Base-by-base conservation (phyloP, 164 flowering plant genomes). In the Vitis vinifera region DNA sequence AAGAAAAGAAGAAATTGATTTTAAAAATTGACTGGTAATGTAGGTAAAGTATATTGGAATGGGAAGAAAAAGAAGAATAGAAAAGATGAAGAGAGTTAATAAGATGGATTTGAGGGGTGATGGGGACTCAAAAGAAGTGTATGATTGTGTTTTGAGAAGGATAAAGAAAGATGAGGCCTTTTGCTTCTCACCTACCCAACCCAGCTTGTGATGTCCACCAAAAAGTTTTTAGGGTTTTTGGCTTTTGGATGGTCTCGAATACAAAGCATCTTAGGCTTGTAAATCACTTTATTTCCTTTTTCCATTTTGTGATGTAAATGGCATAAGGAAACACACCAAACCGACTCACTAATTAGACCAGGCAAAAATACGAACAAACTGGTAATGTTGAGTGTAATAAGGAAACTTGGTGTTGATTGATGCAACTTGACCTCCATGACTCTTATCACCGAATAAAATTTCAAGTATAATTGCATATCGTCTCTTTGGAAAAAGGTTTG, bases 141-240 rank as follows among this genome's bases (percentile, higher is more conserved):
- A 70, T 75, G 76, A 66, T 66, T 68, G 44, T 66, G 62, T 56
- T 65, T 51, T 23, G 48, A 70, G 27, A 72, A 52, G 59, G 76
- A 75, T 76, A 55, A 65, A 60, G 75, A 71, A 76, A 73, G 74
- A 61, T 68, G 68, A 63, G 37, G 58, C 63, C 44, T 51, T 68
- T 59, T 79, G 82, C 72, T 71, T 49, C 82, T 79, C 75, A 79
- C 65, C 82, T 47, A 79, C 82, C 82, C 77, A 49, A 79, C 82
- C 82, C 70, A 58, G 16, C 63, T 70, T 50, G 73, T 68, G 76
- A 76, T 70, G 68, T 58, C 71, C 68, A 62, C 52, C 47, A 55
- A 67, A 69, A 65, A 55, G 47, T 1, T 14, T 14, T 19, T 51
- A 6, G 29, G 16, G 66, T 12, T 65, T 75, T 62, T 53, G 69